Percentiles rank a stretch among this genome's conserved stretches.
These are phyloP conservation scores for Beta vulgaris DNA, from an alignment of 148 eudicot genomes.

Conservation along the genomic window DNA sequence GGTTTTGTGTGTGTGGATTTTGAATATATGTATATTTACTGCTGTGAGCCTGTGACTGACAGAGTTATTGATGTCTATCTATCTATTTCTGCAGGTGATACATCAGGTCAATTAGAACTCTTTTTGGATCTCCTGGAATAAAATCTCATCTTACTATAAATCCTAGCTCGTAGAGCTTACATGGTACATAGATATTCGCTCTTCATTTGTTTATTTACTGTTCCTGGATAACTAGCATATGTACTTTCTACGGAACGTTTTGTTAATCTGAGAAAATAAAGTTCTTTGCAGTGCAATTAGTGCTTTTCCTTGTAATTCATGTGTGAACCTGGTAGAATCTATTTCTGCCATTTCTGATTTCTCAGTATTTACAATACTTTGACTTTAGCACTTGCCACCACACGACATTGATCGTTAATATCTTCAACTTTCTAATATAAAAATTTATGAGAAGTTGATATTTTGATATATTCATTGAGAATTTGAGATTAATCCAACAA, in stretches of 20 bases:
- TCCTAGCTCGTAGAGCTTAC: not conserved
- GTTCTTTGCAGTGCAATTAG: not conserved
- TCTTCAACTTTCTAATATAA: too few species aligned
- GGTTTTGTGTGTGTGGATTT: not conserved
- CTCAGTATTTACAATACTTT: too few species aligned
- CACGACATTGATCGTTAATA: too few species aligned
- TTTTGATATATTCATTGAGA: too few species aligned
- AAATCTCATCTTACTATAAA: not conserved
- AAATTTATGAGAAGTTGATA: too few species aligned
- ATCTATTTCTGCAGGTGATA: not conserved
- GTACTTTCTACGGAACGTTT: not conserved
- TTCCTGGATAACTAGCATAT: not conserved
- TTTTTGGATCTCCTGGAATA: not conserved
- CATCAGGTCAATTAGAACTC: not conserved
- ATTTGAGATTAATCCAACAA: too few species aligned
- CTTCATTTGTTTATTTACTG: not conserved
- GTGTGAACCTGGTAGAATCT: conserved; percentile 9
- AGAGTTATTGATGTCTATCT: not conserved
- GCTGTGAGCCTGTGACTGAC: not conserved
- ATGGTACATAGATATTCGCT: not conserved
- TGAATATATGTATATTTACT: not conserved
- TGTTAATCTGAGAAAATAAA: not conserved
- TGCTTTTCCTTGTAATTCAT: conserved; percentile 16
- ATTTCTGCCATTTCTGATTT: too few species aligned
- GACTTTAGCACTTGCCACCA: too few species aligned